Evolutionary conservation across 1,284 basidiomycete species (phyloP), one percentile per base, ranked within the genome.

Genomic region (Ceratobasidium sp.): DNA sequence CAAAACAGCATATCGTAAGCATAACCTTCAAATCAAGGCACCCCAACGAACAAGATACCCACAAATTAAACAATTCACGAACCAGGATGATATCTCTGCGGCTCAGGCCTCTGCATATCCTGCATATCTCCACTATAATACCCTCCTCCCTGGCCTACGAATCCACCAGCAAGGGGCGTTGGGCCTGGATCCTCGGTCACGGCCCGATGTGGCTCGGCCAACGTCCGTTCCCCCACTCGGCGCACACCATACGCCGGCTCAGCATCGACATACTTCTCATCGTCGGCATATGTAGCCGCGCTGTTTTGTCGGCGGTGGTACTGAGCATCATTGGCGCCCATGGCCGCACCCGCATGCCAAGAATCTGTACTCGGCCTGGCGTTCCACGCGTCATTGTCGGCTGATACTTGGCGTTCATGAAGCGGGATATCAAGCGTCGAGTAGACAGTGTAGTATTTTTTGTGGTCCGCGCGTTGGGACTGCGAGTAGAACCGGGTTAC

Each of bases 391-490:
- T 94, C 92, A 80, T 86, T 88, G 33, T 82, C 79, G 40, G n/a
- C n/a, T n/a, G n/a, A n/a, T n/a, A 79, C 80, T 20, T 87, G 90
- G 82, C 92, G 86, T 58, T 91, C 88, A 80, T 88, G 89, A 72
- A 90, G 88, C 20, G 92, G 87, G 82, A 93, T 92, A 68, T 87
- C 87, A 73, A 88, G 86, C 76, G 85, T 83, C 26, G 85, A 86
- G 85, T 92, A 91, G 78, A 95, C 88, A 33, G 91, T 90, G 83
- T 93, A 91, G 84, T 95, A 97, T 82, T 93, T 91, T 80, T 90
- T 90, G 84, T 96, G 95, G 83, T 96, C 95, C 44, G 87, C 88
- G 46, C 91, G 91, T 84, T 97, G 95, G 26, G 90, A 89, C 20
- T 88, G 86, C 12, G 92, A 90, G 85, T 97, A 98, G 4, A 91